Percentiles rank a stretch among this genome's conserved stretches.
phyloP scores from a whole-genome alignment of 345 rosid genomes.

The Dipteronia dyeriana region DNA sequence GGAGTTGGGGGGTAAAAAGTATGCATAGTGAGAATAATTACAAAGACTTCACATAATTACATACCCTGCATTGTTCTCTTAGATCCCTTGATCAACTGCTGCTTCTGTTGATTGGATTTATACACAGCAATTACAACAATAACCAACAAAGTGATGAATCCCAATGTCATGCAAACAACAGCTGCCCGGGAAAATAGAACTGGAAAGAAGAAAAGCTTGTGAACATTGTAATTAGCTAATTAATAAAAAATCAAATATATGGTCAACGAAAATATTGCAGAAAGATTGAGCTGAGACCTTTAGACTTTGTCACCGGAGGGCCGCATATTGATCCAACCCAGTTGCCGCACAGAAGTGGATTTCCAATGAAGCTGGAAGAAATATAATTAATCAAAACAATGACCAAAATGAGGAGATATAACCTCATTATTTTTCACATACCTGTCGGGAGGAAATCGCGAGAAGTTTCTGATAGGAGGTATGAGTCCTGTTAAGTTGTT shows the following conservation, averaged over 20 bases:
- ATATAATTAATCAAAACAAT: not conserved
- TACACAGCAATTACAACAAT: conserved; percentile 51
- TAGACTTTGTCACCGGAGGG: conserved; percentile 46
- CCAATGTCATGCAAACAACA: conserved; percentile 62
- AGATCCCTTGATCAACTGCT: conserved; percentile 25
- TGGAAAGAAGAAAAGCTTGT: conserved; percentile 13
- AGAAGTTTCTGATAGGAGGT: conserved; percentile 63
- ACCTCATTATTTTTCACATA: conserved; percentile 16
- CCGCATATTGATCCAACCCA: conserved; percentile 85
- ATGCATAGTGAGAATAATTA: not conserved
- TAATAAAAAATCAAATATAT: not conserved
- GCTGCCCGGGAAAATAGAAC: conserved; percentile 59
- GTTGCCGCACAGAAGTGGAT: conserved; percentile 75
- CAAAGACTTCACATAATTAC: not conserved
- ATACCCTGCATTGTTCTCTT: conserved; percentile 47
- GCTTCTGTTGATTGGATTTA: conserved; percentile 60
- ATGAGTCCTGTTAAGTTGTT: conserved; percentile 82
- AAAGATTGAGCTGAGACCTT: conserved; percentile 42
- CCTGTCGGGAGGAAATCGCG: conserved; percentile 72
- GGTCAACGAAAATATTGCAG: not conserved
- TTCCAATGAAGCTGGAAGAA: conserved; percentile 65
- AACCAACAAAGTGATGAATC: conserved; percentile 49
- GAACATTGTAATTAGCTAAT: not conserved
- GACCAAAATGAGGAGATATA: not conserved
- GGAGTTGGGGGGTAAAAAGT: not conserved